phyloP scores from a whole-genome alignment of 306 rosid genomes.

The apple (Malus domestica) region ASM211411v1 NC_041803.1:6921501-6922000 shows the following conservation, averaged over 20 bases:
- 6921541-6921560: constrained; percentile 34
- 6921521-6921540: constrained; percentile 10
- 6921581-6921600: constrained; percentile 26
- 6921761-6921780: not conserved
- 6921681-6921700: constrained; percentile 9
- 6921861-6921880: not conserved
- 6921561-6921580: not conserved
- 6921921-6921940: not conserved
- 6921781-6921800: not conserved
- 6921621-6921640: constrained; percentile 25
- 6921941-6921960: not conserved
- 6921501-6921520: constrained; percentile 11
- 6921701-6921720: constrained; percentile 28
- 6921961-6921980: not conserved
- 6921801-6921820: not conserved
- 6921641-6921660: constrained; percentile 19
- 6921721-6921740: constrained; percentile 41
- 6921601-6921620: constrained; percentile 40
- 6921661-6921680: constrained; percentile 30
- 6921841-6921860: not conserved
- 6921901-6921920: not conserved
- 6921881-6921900: not conserved
- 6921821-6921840: not conserved
- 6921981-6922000: not conserved
- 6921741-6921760: constrained; percentile 44